phyloP scores from a whole-genome alignment of 495 filamentous ascomycete genomes.

The Penicillium roqueforti region DNA sequence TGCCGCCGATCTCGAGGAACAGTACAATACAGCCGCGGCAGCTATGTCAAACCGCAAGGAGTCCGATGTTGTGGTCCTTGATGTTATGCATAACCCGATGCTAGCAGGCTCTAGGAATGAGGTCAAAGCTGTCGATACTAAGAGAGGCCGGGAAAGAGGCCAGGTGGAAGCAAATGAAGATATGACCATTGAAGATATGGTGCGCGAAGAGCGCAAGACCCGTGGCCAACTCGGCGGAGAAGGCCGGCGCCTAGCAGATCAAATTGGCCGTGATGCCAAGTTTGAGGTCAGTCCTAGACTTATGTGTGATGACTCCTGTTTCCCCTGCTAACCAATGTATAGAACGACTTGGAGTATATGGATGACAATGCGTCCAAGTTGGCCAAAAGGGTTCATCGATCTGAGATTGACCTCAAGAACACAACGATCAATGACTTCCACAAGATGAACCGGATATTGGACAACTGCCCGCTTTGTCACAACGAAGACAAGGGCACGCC shows the following conservation, averaged over 20 bases:
- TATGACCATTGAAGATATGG: slow-evolving; percentile 95
- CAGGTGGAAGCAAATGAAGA: slow-evolving; percentile 85
- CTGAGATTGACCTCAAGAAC: slow-evolving; percentile 84
- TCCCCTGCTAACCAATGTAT: slow-evolving; percentile 25
- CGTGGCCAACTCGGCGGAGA: slow-evolving; percentile 76
- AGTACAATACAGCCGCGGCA: slow-evolving; percentile 72
- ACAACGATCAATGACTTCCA: slow-evolving; percentile 83
- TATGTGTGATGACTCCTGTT: background rate
- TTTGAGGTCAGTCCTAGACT: slow-evolving; percentile 58
- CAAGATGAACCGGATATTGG: slow-evolving; percentile 82
- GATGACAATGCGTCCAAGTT: slow-evolving; percentile 93
- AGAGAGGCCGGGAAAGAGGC: slow-evolving; percentile 74
- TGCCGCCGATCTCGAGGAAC: slow-evolving; percentile 71
- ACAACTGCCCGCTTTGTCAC: slow-evolving; percentile 86
- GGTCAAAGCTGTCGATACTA: slow-evolving; percentile 68
- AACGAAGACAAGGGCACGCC: slow-evolving; percentile 82
- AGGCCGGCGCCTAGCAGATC: slow-evolving; percentile 75
- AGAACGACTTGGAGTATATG: slow-evolving; percentile 92
- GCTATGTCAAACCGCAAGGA: slow-evolving; percentile 54
- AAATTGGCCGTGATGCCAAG: slow-evolving; percentile 87
- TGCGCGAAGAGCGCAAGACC: slow-evolving; percentile 83
- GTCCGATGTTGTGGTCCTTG: slow-evolving; percentile 70
- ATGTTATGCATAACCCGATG: slow-evolving; percentile 84
- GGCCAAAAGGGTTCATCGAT: slow-evolving; percentile 83
- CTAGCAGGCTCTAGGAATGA: slow-evolving; percentile 70